phyloP scores from a whole-genome alignment of 1,284 basidiomycete species.

The Irpex sp. region DNA sequence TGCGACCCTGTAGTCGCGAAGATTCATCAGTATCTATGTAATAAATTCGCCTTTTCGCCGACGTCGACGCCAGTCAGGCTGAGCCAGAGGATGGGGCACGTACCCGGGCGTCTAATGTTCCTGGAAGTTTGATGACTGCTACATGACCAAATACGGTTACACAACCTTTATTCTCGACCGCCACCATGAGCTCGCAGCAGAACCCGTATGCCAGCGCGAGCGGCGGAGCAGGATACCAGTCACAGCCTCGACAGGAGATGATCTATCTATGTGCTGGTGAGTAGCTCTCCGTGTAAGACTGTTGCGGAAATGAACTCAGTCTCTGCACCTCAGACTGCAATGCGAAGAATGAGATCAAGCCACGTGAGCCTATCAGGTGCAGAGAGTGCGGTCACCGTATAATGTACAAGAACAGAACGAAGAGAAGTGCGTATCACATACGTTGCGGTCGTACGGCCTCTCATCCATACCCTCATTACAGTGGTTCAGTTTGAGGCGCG shows the following conservation, averaged over 20 bases:
- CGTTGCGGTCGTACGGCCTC: slow-evolving; percentile 12
- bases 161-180: neutral
- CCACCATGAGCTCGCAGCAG: slow-evolving; percentile 10
- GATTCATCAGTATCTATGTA: neutral
- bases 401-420: slow-evolving; percentile 99
- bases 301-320: neutral
- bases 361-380: slow-evolving; percentile 95
- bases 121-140: neutral
- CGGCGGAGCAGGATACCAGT: slow-evolving; percentile 9
- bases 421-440: slow-evolving; percentile 71
- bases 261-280: slow-evolving; percentile 93
- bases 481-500: slow-evolving; percentile 91
- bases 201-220: neutral
- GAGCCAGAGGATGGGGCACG: too few relatives aligned
- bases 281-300: slow-evolving; percentile 18
- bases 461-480: slow-evolving; percentile 22
- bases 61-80: neutral
- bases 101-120: neutral
- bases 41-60: neutral
- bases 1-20: neutral
- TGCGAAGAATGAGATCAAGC: slow-evolving; percentile 88
- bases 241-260: slow-evolving; percentile 56
- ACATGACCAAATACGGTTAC: slow-evolving; percentile 2
- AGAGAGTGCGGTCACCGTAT: slow-evolving; percentile 97
- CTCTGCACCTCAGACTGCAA: slow-evolving; percentile 72